Evolutionary conservation across 2,329 filamentous ascomycete genomes (phyloP), one percentile per base, ranked within the genome.

Genomic region (Laburnicola sp.): DNA sequence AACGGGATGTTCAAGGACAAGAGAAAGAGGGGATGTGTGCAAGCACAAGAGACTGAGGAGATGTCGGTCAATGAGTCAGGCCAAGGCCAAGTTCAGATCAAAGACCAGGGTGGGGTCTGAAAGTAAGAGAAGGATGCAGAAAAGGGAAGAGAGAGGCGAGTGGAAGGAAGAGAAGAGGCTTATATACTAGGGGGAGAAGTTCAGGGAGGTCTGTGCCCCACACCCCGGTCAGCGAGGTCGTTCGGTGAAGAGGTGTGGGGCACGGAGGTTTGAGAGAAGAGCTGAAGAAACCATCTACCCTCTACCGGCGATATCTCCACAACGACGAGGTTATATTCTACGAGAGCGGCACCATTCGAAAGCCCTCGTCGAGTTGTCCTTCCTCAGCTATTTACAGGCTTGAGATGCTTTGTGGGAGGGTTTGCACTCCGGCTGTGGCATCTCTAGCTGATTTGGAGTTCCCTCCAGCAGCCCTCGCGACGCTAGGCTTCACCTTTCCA

Each of bases 311-410:
- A 31, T 51, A 53, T 34, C 47, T 43, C 45, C 4, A 41, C 46
- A 35, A 41, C 26, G 39, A 27, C 42, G 37, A 46, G 23, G 26
- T 41, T 28, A 31, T 55, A 46, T 25, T 21, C 3, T 7, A 32
- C 48, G 28, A 54, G 35, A 48, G 4, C 11, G 26, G 45, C 38
- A 54, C 36, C 49, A 59, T 42, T 40, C 38, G 58, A 63, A 54
- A 60, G 58, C 54, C 42, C 53, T 58, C 26, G 45, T 47, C 42
- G 51, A 68, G 59, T 32, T 67, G 48, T 60, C 57, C 50, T 47
- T 59, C 48, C 46, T 58, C 53, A 46, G 7, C 34, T 34, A 28
- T 47, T 52, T 43, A 3, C 38, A 46, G 35, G 27, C 11, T 22
- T 34, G 28, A n/a, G 30, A 2, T 9, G 47, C 30, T 10, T 30